These are phyloP conservation scores for Tolypocladium ophioglossoides DNA, from an alignment of 2,329 filamentous ascomycete genomes.

Conservation along the genomic window DNA sequence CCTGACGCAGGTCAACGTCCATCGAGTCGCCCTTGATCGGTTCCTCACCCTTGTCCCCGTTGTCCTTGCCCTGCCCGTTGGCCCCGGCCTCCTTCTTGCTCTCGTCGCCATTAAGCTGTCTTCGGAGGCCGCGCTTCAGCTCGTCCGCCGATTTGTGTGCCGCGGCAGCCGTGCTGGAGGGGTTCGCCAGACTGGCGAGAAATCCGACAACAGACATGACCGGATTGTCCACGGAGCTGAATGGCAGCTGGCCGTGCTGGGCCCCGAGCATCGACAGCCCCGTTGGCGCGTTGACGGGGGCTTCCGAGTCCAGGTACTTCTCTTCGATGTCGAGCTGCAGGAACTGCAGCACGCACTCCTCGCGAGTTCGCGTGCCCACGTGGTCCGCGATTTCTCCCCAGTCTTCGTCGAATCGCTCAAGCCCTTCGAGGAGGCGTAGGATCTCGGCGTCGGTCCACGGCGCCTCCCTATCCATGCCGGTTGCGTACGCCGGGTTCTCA, in stretches of 20 bases:
- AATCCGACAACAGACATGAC: conserved; percentile 95
- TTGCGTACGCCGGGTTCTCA: conserved; percentile 76
- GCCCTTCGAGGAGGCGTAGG: conserved; percentile 76
- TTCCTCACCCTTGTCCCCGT: background rate
- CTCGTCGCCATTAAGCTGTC: conserved; percentile 56
- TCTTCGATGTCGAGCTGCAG: conserved; percentile 94
- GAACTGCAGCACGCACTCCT: conserved; percentile 96
- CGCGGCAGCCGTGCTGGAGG: conserved; percentile 79
- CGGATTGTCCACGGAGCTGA: conserved; percentile 88
- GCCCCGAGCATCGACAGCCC: conserved; percentile 58
- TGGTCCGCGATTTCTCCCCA: conserved; percentile 91
- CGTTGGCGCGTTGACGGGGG: conserved; percentile 36
- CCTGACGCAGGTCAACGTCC: conserved; percentile 49
- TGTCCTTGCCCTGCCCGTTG: conserved; percentile 48
- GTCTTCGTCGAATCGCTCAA: conserved; percentile 91
- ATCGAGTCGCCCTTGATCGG: conserved; percentile 43
- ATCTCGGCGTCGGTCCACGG: conserved; percentile 88
- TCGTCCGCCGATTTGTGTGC: conserved; percentile 81
- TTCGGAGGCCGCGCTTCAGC: conserved; percentile 69
- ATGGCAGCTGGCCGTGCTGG: conserved; percentile 72
- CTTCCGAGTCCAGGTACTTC: conserved; percentile 80
- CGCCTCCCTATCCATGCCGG: conserved; percentile 70
- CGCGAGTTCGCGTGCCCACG: conserved; percentile 80
- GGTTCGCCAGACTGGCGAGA: conserved; percentile 82
- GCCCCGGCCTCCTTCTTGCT: conserved; percentile 31